phyloP scores from a whole-genome alignment of 2,329 filamentous ascomycete genomes.

The Colletotrichum endophyticum region DNA sequence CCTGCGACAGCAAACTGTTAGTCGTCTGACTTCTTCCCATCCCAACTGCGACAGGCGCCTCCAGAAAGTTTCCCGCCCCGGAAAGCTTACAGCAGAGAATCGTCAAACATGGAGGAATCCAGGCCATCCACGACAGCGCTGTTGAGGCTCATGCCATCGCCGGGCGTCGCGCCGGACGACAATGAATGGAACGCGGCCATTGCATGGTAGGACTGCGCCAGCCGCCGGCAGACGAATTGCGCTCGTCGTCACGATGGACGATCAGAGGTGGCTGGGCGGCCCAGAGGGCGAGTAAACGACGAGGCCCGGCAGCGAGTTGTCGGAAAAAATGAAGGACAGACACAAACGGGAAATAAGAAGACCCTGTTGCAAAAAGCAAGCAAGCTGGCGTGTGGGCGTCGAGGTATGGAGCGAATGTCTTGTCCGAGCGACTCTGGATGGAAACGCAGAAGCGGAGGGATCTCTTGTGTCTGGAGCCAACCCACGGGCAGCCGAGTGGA shows the following conservation, averaged over 20 bases:
- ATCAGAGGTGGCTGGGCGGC: not conserved
- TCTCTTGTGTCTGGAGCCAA: not conserved
- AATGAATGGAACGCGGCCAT: constrained; percentile 66
- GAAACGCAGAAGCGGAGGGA: constrained; percentile 14
- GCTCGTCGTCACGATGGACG: not conserved
- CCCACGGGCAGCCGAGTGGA: not conserved
- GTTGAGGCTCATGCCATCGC: constrained; percentile 53
- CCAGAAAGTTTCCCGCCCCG: not conserved
- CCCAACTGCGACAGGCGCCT: not conserved
- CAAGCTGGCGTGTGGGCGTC: not conserved
- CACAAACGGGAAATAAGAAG: not conserved
- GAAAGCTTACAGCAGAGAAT: constrained; percentile 56
- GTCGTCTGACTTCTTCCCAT: constrained; percentile 14
- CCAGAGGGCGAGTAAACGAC: not conserved
- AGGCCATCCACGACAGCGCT: constrained; percentile 54
- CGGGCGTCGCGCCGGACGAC: constrained; percentile 47
- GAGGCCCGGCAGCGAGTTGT: not conserved
- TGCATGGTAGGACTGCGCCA: constrained; percentile 44
- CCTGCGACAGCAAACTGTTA: constrained; percentile 28
- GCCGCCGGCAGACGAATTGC: constrained; percentile 23
- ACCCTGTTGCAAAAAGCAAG: not conserved
- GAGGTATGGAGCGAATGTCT: constrained; percentile 6
- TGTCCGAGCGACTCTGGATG: not conserved
- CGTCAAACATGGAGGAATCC: constrained; percentile 58
- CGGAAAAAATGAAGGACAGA: not conserved